phyloP scores from a whole-genome alignment of 371 early-diverging fungal species.

The Syncephalastrum racemosum region DNA sequence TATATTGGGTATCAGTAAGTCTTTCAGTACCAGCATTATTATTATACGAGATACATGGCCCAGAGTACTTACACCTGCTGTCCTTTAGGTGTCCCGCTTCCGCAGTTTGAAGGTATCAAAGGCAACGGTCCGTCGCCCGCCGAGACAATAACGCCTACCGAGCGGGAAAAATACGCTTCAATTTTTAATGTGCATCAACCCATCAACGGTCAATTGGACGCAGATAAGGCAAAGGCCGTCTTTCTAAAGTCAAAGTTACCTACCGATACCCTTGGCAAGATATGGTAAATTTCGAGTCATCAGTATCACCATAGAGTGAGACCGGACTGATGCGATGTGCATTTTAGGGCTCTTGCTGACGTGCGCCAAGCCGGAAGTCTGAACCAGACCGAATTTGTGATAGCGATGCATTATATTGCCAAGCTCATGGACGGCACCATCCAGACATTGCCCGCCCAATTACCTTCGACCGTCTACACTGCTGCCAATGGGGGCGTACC shows the following conservation, averaged over 20 bases:
- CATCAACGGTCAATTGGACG: conserved; percentile 37
- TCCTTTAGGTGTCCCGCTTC: conserved; percentile 46
- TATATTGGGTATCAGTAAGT: conserved; percentile 13
- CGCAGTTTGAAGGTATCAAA: conserved; percentile 56
- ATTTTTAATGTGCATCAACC: conserved; percentile 48
- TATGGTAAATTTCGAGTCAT: conserved; percentile 36
- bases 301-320: background rate
- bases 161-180: conserved; percentile 42
- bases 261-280: conserved; percentile 39
- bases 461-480: conserved; percentile 62
- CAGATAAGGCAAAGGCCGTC: conserved; percentile 36
- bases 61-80: background rate
- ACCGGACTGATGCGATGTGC: background rate
- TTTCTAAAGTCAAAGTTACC: conserved; percentile 49
- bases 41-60: background rate
- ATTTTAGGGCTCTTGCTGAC: conserved; percentile 65
- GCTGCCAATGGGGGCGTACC: conserved; percentile 44
- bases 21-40: background rate
- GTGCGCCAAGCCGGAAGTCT: conserved; percentile 66
- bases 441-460: conserved; percentile 52
- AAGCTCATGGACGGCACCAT: conserved; percentile 71
- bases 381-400: conserved; percentile 71
- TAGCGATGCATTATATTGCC: conserved; percentile 84
- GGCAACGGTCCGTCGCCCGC: conserved; percentile 8
- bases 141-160: conserved; percentile 26